Evolutionary conservation across 352 stramenopile species (phyloP).

Genomic region (Thraustotheca clavata): DNA sequence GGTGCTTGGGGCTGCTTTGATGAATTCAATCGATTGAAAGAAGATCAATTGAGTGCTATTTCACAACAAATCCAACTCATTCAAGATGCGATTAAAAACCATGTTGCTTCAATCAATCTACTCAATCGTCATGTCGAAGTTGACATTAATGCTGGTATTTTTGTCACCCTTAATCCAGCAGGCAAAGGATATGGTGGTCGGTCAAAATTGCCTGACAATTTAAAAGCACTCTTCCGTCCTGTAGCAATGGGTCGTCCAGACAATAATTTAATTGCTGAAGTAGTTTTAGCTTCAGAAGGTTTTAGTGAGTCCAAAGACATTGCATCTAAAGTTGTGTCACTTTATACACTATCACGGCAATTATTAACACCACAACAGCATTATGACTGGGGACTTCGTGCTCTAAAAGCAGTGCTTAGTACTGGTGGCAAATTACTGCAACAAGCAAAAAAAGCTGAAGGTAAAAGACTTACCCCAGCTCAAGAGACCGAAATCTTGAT

Average conservation of each 20-base stretch:
- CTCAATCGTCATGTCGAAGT: conserved; percentile 82
- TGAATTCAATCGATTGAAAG: conserved; percentile 94
- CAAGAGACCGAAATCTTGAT: conserved; percentile 90
- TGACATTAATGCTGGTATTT: conserved; percentile 92
- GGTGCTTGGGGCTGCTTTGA: conserved; percentile 96
- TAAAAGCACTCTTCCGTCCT: conserved; percentile 92
- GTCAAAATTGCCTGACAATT: conserved; percentile 89
- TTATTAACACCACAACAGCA: conserved; percentile 86
- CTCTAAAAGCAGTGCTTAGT: conserved; percentile 92
- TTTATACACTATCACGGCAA: conserved; percentile 86
- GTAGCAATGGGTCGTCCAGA: conserved; percentile 89
- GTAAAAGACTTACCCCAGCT: conserved; percentile 42
- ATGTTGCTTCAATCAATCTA: conserved; percentile 56
- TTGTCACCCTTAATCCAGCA: conserved; percentile 93
- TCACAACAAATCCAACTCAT: conserved; percentile 94
- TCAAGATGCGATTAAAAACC: conserved; percentile 89
- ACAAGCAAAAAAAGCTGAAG: conserved; percentile 58
- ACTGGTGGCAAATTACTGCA: conserved; percentile 90
- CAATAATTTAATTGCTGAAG: conserved; percentile 91
- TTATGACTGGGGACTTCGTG: conserved; percentile 91
- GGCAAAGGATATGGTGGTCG: conserved; percentile 91
- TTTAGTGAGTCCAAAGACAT: conserved; percentile 88
- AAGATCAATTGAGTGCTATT: conserved; percentile 91
- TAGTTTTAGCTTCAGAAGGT: conserved; percentile 88
- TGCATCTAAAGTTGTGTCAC: conserved; percentile 83